Base-by-base conservation (phyloP, 768 basidiomycete genomes). In the Xerocomus spinulosus region DNA sequence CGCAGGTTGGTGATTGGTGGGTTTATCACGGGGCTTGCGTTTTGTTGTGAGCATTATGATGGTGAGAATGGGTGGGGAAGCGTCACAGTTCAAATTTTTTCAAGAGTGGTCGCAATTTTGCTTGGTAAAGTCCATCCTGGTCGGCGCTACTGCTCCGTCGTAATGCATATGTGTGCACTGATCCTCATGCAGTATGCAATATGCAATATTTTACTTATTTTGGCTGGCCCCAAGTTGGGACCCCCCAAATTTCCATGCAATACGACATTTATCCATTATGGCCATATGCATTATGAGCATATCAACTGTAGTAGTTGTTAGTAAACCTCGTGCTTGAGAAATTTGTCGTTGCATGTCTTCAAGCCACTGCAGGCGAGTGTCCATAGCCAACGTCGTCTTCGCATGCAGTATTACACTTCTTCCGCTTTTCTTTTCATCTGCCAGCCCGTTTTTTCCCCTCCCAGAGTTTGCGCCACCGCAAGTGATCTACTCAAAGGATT, bases 401-500 rank as follows among this genome's bases (percentile, higher is more conserved):
- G 48, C 56, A 1, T 30, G 35, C 5, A 54, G 44, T 12, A 14
- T 50, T 10, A 15, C 36, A 10, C 29, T 64, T 26, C 40, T 57
- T 18, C 45, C 57, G 28, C 50, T 57, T 2, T 29, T 51, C 12
- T 36, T 54, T 20, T 35, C 54, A 1, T 38, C 54, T 20, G 8
- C 51, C 20, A 42, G 38, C 23, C 39, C 51, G 3, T 20, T 48
- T 18, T 53, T 54, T 28, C 26, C 5, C 54, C 42, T 55, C 15
- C 49, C 59, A 25, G 62, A 61, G 56, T 73, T 72, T 44, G 62
- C 66, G 2, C 72, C 72, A 10, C 71, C 65, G 15, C 72, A 70
- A 58, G 37, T 73, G 18, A 60, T 73, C 42, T 61, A 69, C 46
- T 61, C 67, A 8, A 59, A 55, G 29, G 60, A 73, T 47, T 48